These are phyloP conservation scores for Tolypocladium endophyticum DNA, from an alignment of 2,329 filamentous ascomycete genomes.

Conservation along the genomic window DNA sequence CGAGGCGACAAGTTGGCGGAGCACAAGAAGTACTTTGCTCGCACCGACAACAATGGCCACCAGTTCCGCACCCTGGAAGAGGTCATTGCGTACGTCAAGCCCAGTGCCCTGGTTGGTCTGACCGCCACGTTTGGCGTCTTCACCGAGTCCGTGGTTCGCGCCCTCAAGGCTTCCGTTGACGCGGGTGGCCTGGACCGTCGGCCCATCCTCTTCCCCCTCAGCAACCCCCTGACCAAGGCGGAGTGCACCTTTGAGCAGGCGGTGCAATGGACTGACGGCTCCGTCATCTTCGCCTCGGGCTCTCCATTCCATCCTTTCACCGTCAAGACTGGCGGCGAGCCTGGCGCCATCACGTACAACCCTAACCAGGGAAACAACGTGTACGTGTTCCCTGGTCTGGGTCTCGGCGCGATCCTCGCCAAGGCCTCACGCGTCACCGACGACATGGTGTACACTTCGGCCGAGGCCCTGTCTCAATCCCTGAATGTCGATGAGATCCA, in stretches of 20 bases:
- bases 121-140: constrained; percentile 93
- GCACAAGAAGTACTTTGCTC: constrained; percentile 68
- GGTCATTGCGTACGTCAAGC: constrained; percentile 90
- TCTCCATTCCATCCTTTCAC: constrained; percentile 76
- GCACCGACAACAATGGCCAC: constrained; percentile 52
- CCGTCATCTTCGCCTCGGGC: constrained; percentile 86
- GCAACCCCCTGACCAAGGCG: constrained; percentile 91
- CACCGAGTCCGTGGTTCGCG: constrained; percentile 72
- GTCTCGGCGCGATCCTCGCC: constrained; percentile 82
- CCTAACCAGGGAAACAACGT: constrained; percentile 78
- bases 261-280: constrained; percentile 80
- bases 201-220: constrained; percentile 92
- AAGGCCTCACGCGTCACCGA: constrained; percentile 83
- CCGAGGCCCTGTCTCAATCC: constrained; percentile 65
- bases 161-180: constrained; percentile 54
- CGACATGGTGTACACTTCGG: constrained; percentile 94
- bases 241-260: constrained; percentile 97
- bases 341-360: constrained; percentile 54
- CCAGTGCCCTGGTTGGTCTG: constrained; percentile 86
- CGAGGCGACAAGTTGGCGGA: constrained; percentile 89
- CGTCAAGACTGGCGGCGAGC: constrained; percentile 46
- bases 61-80: constrained; percentile 76
- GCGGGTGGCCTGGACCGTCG: constrained; percentile 57
- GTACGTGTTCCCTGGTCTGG: constrained; percentile 95
- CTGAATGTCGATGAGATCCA: constrained; percentile 74